Evolutionary conservation across 2,329 filamentous ascomycete species (phyloP).

Genomic region (Aureobasidium leucospermi): DNA sequence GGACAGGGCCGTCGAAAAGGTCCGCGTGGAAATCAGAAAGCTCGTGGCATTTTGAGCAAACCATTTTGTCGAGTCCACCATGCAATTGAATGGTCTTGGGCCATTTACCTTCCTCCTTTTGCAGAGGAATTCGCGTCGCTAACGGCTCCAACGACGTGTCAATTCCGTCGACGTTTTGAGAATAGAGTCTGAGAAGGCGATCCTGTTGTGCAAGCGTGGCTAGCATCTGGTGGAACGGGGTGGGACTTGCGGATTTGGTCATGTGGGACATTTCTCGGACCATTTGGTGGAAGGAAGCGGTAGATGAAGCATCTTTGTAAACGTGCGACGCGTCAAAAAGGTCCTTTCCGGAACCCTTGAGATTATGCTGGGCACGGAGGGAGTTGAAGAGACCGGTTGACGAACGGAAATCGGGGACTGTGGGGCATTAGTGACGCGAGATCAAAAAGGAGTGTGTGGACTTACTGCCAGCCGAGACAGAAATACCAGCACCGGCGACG

Average conservation of each 20-base stretch:
- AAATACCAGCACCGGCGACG: slow-evolving; percentile 93
- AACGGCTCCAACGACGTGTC: slow-evolving; percentile 78
- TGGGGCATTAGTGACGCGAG: slow-evolving; percentile 20
- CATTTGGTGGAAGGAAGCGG: slow-evolving; percentile 91
- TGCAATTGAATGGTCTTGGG: slow-evolving; percentile 89
- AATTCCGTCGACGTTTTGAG: slow-evolving; percentile 94
- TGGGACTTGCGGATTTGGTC: slow-evolving; percentile 70
- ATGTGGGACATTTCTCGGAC: slow-evolving; percentile 78
- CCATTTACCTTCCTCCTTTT: slow-evolving; percentile 65
- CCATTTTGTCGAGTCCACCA: slow-evolving; percentile 90
- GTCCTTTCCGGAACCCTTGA: slow-evolving; percentile 89
- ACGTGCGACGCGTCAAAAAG: slow-evolving; percentile 97
- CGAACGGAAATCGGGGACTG: slow-evolving; percentile 93
- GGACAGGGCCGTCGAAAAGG: slow-evolving; percentile 75
- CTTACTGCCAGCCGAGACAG: slow-evolving; percentile 86
- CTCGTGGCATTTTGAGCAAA: slow-evolving; percentile 84
- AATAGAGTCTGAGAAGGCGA: slow-evolving; percentile 82
- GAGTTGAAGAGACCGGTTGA: slow-evolving; percentile 82
- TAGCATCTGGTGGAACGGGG: slow-evolving; percentile 85
- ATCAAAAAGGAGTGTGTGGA: slow-evolving; percentile 24
- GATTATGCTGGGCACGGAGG: slow-evolving; percentile 76
- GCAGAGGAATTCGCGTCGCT: slow-evolving; percentile 71
- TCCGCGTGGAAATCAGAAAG: slow-evolving; percentile 68
- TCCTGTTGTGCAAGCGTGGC: slow-evolving; percentile 83
- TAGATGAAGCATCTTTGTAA: slow-evolving; percentile 85